phyloP scores from a whole-genome alignment of 352 stramenopile species.

The Pythium sp. region DNA sequence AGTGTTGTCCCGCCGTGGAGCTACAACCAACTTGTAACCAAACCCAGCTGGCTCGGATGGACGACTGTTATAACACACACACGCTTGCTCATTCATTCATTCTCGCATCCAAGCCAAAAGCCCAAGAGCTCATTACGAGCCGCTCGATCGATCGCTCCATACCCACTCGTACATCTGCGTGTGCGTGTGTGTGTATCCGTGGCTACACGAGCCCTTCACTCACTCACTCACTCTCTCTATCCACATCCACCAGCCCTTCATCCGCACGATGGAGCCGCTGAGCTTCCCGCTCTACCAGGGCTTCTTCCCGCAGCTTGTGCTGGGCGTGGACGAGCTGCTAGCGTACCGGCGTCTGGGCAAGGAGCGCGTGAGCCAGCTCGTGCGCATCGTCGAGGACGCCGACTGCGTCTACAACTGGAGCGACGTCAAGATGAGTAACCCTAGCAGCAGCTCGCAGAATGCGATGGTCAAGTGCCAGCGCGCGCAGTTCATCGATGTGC shows the following conservation, averaged over 20 bases:
- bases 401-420: constrained; percentile 74
- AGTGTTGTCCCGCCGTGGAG: neutral
- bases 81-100: neutral
- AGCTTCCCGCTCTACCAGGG: constrained; percentile 73
- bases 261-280: constrained; percentile 23
- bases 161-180: neutral
- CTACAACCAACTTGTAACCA: neutral
- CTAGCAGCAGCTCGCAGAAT: neutral
- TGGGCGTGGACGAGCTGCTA: constrained; percentile 63
- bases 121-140: neutral
- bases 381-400: constrained; percentile 77
- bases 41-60: neutral
- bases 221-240: no score
- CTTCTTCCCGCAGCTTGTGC: constrained; percentile 80
- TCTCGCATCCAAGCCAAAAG: neutral
- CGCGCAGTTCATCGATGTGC: constrained; percentile 62
- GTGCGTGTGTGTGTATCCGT: neutral
- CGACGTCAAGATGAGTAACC: constrained; percentile 23
- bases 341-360: constrained; percentile 79
- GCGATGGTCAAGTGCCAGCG: constrained; percentile 34
- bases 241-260: neutral
- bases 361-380: constrained; percentile 66
- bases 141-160: neutral
- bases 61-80: neutral
- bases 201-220: neutral